Base-by-base conservation (phyloP, 768 basidiomycete genomes). In the Naganishia randhawae region DNA sequence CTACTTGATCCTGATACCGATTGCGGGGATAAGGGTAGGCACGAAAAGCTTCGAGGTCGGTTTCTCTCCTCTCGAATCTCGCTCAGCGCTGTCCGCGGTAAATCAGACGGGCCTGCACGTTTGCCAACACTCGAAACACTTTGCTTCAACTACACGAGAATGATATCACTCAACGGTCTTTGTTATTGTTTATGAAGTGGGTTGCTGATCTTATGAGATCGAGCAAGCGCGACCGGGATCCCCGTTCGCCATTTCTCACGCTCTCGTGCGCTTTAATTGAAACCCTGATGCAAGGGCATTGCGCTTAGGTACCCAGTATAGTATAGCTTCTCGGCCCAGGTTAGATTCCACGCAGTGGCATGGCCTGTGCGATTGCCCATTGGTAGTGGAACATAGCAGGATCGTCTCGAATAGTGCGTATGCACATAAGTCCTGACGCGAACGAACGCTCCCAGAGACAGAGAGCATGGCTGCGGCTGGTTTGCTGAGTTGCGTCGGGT, bases 101-200 rank as follows among this genome's bases (percentile, higher is more conserved):
- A 3, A 22, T 48, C 1, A 22, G 1, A 11, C 45, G 45, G 11
- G 11, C n/a, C 3, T 48, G n/a, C 19, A 22, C 19, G 45, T n/a
- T 22, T 13, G 45, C 45, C 37, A 8, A 14, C 11, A 22, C n/a
- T 48, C 45, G 45, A 37, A 16, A 17, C 33, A 16, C 52, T 33
- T 3, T 14, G 33, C 31, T 35, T 3, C 33, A 7, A 55, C n/a
- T n/a, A n/a, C n/a, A n/a, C 2, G 14, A 33, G 54, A 55, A 33
- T 37, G 33, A 17, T 35, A 33, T 37, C 54, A 37, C 31, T 33
- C 11, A 29, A 31, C 3, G 8, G 19, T 61, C 57, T 61, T 61
- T 61, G 57, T 61, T 61, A 37, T 61, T 61, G 57, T 61, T 55
- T 55, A 55, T 35, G 53, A 53, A 53, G 51, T 53, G 51, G 51